These are phyloP conservation scores for Candida methanosorbosa DNA, from an alignment of 805 yeast genomes.

Conservation along the genomic window DNA sequence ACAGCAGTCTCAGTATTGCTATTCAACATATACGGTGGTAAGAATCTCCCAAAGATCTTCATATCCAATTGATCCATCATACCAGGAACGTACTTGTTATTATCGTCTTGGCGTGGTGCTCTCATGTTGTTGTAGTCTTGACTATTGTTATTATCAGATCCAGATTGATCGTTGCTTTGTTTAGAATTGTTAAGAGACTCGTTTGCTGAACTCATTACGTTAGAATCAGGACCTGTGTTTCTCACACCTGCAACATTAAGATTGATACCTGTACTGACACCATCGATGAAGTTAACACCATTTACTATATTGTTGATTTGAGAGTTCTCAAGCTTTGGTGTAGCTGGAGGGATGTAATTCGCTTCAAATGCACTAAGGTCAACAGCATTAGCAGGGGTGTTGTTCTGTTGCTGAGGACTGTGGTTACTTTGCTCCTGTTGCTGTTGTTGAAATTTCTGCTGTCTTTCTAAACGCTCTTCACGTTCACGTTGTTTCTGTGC, in stretches of 20 bases:
- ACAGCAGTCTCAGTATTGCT: conserved; percentile 12
- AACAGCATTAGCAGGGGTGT: background rate
- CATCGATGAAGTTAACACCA: conserved; percentile 27
- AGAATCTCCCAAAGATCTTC: conserved; percentile 72
- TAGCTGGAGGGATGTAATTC: conserved; percentile 1
- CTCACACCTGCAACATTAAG: conserved; percentile 14
- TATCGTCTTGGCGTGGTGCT: background rate
- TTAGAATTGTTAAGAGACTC: background rate
- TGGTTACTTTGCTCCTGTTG: conserved; percentile 2
- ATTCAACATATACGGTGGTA: conserved; percentile 76
- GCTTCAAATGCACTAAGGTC: conserved; percentile 6
- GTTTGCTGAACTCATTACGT: background rate
- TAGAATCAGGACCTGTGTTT: no score
- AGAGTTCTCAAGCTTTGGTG: conserved; percentile 11
- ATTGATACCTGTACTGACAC: conserved; percentile 24
- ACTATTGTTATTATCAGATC: background rate
- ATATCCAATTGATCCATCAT: conserved; percentile 80
- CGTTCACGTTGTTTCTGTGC: conserved; percentile 6
- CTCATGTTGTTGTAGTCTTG: background rate
- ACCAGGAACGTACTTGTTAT: conserved; percentile 56
- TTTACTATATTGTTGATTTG: conserved; percentile 15
- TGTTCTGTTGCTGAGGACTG: background rate
- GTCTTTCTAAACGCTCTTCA: background rate
- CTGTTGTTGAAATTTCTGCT: background rate
- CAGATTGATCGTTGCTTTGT: background rate